Evolutionary conservation across 192 early-diverging fungal genomes (phyloP), one percentile per base, ranked within the genome.

Genomic region (Dissophora globulifera): DNA sequence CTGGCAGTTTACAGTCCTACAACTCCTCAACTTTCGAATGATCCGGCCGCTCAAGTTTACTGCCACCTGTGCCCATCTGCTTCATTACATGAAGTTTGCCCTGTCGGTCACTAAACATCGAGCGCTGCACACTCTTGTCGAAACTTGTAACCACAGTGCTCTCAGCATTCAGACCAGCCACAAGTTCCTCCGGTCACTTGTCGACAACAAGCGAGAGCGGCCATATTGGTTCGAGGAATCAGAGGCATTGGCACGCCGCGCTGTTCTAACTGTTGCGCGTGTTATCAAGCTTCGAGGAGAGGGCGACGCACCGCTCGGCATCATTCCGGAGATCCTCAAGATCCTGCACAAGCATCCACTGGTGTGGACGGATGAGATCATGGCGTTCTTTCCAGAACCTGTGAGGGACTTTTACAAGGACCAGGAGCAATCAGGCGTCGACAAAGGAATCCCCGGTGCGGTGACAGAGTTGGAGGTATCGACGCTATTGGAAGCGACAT

Each of bases 41-140:
- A 81, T 90, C 58, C 88, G 89, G 27, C 88, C 88, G 50, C 79
- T 93, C 70, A 92, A 92, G 72, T 89, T 88, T 68, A 90, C 88
- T 15, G 81, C 90, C 2, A 81, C 85, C 20, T 85, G 90, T 8
- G 78, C 88, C 25, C 85, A 87, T 29, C 50, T 93, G 61, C 82
- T 93, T 20, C 84, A 90, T 67, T 84, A 87, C 53, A 83, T 93
- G 48, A 82, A 88, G 13, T 85, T 90, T 78, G 86, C 89, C 16
- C 75, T 91, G 27, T 89, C 90, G 16, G 78, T 84, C 42, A 67
- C 90, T 12, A 81, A 84, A 33, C 88, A 90, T 58, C 84, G 90
- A 6, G 90, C 91, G 43, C 82, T 87, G 42, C 89, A 92, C 61
- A 83, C 84, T 32, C 82, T 87, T 30, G 69, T 90, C 31, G 92